A percentile compares a stretch with the other conserved stretches of the same genome.
Evolutionary conservation across 768 basidiomycete genomes (phyloP).

Genomic region (Podaxis sp.): DNA sequence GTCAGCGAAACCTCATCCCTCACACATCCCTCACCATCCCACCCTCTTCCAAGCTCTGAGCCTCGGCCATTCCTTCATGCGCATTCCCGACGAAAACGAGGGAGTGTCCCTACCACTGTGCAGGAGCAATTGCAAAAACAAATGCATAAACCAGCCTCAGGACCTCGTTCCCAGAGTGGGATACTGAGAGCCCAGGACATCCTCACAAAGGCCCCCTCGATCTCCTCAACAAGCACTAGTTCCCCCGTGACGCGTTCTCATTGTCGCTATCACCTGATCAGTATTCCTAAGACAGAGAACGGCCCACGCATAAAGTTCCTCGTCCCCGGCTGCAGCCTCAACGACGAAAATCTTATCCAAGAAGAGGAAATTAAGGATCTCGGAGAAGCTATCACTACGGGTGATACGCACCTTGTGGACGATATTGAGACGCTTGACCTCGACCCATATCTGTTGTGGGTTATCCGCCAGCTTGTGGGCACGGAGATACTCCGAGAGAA

Average conservation of each 20-base stretch:
- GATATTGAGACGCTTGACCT: constrained; percentile 49
- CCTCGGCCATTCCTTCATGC: constrained; percentile 26
- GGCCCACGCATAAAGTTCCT: constrained; percentile 56
- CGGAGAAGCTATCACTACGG: constrained; percentile 50
- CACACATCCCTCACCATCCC: constrained; percentile 26
- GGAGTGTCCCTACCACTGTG: constrained; percentile 7
- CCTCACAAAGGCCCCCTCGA: constrained; percentile 16
- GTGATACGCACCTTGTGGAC: constrained; percentile 40
- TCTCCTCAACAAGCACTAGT: constrained; percentile 20
- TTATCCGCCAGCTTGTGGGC: constrained; percentile 58
- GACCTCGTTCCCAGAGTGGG: background rate
- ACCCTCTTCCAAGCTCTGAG: constrained; percentile 12
- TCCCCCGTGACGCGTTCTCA: constrained; percentile 64
- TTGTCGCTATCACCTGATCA: constrained; percentile 67
- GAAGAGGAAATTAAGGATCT: constrained; percentile 60
- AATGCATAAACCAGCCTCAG: constrained; percentile 1
- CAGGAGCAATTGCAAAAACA: constrained; percentile 9
- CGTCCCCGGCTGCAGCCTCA: constrained; percentile 65
- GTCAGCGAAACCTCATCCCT: constrained; percentile 23
- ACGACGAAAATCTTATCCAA: constrained; percentile 49
- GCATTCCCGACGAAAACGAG: constrained; percentile 25
- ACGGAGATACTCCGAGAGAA: constrained; percentile 60
- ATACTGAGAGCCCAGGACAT: constrained; percentile 7
- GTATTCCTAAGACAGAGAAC: constrained; percentile 50
- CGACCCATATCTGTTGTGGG: constrained; percentile 47